Evolutionary conservation across 805 yeast genomes (phyloP), one percentile per base, ranked within the genome.

Genomic region (Yamadazyma philogaea): DNA sequence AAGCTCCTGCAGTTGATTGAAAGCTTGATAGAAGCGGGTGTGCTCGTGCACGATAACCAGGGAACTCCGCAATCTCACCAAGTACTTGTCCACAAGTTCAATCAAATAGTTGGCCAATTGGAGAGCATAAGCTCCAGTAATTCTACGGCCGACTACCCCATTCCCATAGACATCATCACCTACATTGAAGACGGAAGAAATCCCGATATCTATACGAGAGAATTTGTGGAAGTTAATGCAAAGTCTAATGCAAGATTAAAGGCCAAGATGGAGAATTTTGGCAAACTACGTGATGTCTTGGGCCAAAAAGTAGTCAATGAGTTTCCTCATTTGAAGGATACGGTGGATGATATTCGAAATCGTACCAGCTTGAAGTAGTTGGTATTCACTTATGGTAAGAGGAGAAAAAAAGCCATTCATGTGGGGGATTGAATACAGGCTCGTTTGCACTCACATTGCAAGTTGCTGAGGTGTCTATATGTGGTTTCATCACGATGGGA

Each of bases 131-230:
- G 66, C 15, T 50, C 60, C 18, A 57, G 59, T 40, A 64, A 70
- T 3, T 55, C 55, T 20, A 60, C 66, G 2, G 59, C 52, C 34
- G 63, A 71, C 44, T 62, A 59, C 31, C 70, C 81, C 1, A 73
- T 86, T 3, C 96, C 96, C 1, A 61, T 84, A 30, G 96, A 90
- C 56, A 90, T 90, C n/a, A 69, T 89, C 11, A 82, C 84, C 48
- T 93, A 93, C 57, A 87, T 93, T 30, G 98, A 93, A 57, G 95
- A 88, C 56, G 99, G 99, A 2, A 73, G 99, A 52, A 93, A 93
- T 58, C 98, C 99, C 0, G 98, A 93, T 58, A 89, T 93, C 30
- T 93, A 93, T 63, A 89, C 98, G 0, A 77, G 99, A 59, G 99
- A 93, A 65, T 93, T 93, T 64, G 87, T 91, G 12, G 99, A 93